Evolutionary conservation across 176 grass and related monocot species (phyloP), one percentile per base, ranked within the genome.

Genomic region (Lolium perenne): DNA sequence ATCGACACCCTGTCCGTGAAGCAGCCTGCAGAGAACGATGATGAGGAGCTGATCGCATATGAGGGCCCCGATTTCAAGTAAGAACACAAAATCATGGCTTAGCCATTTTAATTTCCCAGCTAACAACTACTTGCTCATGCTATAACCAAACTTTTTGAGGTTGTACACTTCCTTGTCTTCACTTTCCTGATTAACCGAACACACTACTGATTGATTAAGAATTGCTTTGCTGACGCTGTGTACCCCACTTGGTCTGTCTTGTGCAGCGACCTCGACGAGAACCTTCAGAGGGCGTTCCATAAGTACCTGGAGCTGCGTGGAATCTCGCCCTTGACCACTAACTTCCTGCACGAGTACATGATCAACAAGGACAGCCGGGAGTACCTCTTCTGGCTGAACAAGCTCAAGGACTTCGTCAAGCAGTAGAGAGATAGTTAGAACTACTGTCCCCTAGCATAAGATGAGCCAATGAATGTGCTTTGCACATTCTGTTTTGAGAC

Each of bases 31-130:
- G 67, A n/a, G 46, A 38, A 76, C 1, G 88, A 81, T 0, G 92
- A 90, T 25, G 63, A 78, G 10, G 95, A 89, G 10, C 6, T 91
- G 21, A 88, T 99, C 43, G 54, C 87, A 16, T 96, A 99, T 1
- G 94, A 96, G 88, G 97, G 94, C 8, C 97, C 97, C 76, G 97
- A 99, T 77, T 99, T 99, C 92, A 93, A 87, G 97, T 96, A 87
- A 84, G 79, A 54, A 82, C 50, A 40, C 51, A 58, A 49, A 20
- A 26, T 3, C 32, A 49, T 48, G 15, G 8, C 58, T 69, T 21
- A 17, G 26, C 78, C 7, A n/a, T 67, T 77, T 78, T 54, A 17
- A 16, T 71, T 45, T 15, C 17, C 57, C 14, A 18, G 15, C 14
- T 54, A 15, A 54, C 51, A 51, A 51, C 13, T 51, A 14, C 41